These are phyloP conservation scores for Boletus sensibilis DNA, from an alignment of 768 basidiomycete species.

Conservation along the genomic window DNA sequence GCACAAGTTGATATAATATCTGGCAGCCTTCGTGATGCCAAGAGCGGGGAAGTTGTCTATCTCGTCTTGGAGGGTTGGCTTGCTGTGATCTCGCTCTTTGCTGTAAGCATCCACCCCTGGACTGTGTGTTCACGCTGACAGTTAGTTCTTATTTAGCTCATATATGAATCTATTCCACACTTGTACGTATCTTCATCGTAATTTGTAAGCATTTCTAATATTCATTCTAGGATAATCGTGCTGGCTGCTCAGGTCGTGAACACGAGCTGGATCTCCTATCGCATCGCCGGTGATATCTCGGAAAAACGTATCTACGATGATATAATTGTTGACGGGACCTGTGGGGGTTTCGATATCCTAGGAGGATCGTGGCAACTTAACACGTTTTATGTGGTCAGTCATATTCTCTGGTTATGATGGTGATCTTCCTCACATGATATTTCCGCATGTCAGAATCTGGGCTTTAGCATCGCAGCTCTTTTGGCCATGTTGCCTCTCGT, in stretches of 20 bases:
- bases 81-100: conserved; percentile 43
- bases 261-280: conserved; percentile 48
- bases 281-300: conserved; percentile 35
- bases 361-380: conserved; percentile 42
- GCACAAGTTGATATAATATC: neutral
- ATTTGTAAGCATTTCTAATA: neutral
- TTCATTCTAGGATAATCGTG: conserved; percentile 30
- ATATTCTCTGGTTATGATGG: neutral
- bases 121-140: neutral
- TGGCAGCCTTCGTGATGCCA: conserved; percentile 27
- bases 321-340: conserved; percentile 39
- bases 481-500: conserved; percentile 40
- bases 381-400: conserved; percentile 35
- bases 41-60: conserved; percentile 49
- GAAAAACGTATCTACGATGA: conserved; percentile 35
- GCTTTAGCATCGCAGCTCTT: conserved; percentile 39
- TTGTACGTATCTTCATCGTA: conserved; percentile 30
- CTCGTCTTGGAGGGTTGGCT: conserved; percentile 50
- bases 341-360: conserved; percentile 41
- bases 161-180: conserved; percentile 53
- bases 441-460: conserved; percentile 35
- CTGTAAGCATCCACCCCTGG: conserved; percentile 34
- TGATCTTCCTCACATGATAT: conserved; percentile 3
- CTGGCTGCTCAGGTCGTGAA: conserved; percentile 46
- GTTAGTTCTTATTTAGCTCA: conserved; percentile 33